Evolutionary conservation across 768 basidiomycete genomes (phyloP).

Genomic region (Tricholoma furcatifolium): DNA sequence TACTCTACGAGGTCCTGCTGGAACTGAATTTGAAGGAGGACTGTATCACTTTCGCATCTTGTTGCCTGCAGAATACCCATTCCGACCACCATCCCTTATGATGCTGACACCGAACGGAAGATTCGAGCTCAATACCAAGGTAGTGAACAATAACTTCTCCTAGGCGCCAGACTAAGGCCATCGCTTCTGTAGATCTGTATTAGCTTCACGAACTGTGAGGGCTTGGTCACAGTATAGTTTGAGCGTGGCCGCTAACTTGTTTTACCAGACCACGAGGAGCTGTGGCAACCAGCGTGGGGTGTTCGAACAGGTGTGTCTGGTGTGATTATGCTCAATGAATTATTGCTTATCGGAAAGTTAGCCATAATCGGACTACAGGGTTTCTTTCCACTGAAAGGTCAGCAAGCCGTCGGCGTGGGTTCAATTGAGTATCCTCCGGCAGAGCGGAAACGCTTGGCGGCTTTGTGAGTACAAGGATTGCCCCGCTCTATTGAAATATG

Average conservation of each 20-base stretch:
- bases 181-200: constrained; percentile 75
- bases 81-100: constrained; percentile 94
- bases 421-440: constrained; percentile 74
- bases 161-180: background rate
- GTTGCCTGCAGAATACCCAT: constrained; percentile 92
- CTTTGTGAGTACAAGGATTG: constrained; percentile 48
- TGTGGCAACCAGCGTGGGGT: constrained; percentile 99
- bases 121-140: constrained; percentile 95
- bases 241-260: background rate
- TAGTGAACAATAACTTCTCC: constrained; percentile 22
- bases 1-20: constrained; percentile 86
- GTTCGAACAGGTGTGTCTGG: constrained; percentile 79
- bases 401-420: constrained; percentile 84
- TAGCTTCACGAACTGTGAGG: constrained; percentile 86
- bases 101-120: constrained; percentile 96
- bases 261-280: constrained; percentile 81
- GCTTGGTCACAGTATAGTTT: background rate
- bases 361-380: constrained; percentile 88
- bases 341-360: constrained; percentile 25
- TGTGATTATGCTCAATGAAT: background rate
- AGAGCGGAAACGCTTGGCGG: constrained; percentile 79
- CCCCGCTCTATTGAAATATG: constrained; percentile 11
- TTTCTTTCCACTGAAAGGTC: constrained; percentile 87
- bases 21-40: constrained; percentile 91
- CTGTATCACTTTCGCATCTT: constrained; percentile 94